phyloP scores from a whole-genome alignment of 192 early-diverging fungal genomes.

The Rhizophagus sp. region DNA sequence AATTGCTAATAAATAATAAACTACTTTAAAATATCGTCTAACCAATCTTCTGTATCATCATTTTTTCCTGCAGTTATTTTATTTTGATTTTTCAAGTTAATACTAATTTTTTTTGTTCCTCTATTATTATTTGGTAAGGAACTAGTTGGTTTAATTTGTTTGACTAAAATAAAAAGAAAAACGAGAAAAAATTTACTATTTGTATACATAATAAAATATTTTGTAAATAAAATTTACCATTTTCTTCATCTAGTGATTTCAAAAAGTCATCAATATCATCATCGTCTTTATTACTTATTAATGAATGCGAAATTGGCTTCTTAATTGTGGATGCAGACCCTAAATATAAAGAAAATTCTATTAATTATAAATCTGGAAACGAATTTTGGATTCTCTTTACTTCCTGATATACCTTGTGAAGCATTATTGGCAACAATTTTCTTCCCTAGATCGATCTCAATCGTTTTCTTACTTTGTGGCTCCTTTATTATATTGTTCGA shows the following conservation, averaged over 20 bases:
- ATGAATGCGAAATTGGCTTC: slow-evolving; percentile 3
- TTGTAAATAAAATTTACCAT: not conserved
- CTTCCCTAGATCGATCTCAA: not conserved
- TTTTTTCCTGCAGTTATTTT: not conserved
- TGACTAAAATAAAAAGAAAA: not conserved
- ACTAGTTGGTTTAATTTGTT: not conserved
- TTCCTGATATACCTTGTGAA: not conserved
- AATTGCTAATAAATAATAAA: not conserved
- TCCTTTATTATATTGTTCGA: not conserved
- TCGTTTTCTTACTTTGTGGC: not conserved
- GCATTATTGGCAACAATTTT: no score
- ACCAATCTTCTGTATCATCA: slow-evolving; percentile 6
- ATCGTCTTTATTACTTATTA: slow-evolving; percentile 1
- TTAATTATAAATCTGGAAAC: not conserved
- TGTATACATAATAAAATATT: no score
- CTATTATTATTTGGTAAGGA: not conserved
- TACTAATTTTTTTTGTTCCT: not conserved
- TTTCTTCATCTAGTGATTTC: slow-evolving; percentile 10
- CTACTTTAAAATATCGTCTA: slow-evolving; percentile 12
- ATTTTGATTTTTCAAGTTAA: not conserved
- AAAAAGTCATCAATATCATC: slow-evolving; percentile 17
- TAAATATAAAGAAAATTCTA: not conserved
- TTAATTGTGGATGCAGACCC: not conserved
- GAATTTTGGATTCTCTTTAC: not conserved
- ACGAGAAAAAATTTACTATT: not conserved